These are phyloP conservation scores for Aspergillus homomorphus DNA, from an alignment of 495 filamentous ascomycete genomes.

Conservation along the genomic window DNA sequence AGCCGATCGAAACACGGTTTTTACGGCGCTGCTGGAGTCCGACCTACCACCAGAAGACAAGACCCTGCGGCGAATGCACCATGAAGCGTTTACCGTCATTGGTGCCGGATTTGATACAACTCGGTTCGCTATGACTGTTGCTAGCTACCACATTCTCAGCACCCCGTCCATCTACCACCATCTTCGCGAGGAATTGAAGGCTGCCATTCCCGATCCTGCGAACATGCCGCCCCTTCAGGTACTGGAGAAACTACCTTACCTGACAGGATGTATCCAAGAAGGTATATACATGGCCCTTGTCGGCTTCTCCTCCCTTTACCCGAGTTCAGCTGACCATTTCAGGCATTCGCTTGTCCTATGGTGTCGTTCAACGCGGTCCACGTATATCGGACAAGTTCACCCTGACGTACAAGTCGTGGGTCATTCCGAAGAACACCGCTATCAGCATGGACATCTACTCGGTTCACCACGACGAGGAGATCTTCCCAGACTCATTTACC, in stretches of 20 bases:
- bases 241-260: constrained; percentile 36
- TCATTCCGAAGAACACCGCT: constrained; percentile 31
- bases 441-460: constrained; percentile 34
- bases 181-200: constrained; percentile 25
- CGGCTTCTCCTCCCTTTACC: no score
- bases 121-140: constrained; percentile 11
- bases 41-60: constrained; percentile 29
- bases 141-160: constrained; percentile 25
- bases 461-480: constrained; percentile 28
- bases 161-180: constrained; percentile 20
- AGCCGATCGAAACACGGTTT: constrained; percentile 28
- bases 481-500: constrained; percentile 31
- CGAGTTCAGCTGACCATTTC: not conserved
- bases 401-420: constrained; percentile 15
- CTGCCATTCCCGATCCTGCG: constrained; percentile 19
- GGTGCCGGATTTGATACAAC: constrained; percentile 43
- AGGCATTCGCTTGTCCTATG: constrained; percentile 34
- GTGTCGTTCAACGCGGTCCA: constrained; percentile 22
- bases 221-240: constrained; percentile 16
- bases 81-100: constrained; percentile 37
- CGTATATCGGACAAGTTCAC: constrained; percentile 17
- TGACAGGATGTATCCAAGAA: constrained; percentile 44
- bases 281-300: constrained; percentile 4
- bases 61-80: constrained; percentile 27
- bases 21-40: constrained; percentile 32